Base-by-base conservation (phyloP, 148 eudicot genomes). In the Mesembryanthemum crystallinum region DNA sequence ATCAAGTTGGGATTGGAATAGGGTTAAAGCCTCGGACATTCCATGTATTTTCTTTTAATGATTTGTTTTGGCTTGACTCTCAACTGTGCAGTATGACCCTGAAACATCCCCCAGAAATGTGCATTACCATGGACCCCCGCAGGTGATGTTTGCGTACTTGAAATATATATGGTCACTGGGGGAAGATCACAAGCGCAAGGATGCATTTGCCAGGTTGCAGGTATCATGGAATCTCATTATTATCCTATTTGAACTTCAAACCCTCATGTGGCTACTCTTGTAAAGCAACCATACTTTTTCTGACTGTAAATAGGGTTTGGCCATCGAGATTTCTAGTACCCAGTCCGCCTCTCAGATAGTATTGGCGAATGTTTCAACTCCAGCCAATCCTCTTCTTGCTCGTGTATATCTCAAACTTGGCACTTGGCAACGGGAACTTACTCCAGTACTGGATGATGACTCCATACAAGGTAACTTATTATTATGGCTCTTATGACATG, bases 151-250 rank as follows among this genome's bases (percentile, higher is more conserved):
- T 69, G 98, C 90, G 52, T 96, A 96, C 71, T 82, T 96, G 77
- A 89, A 92, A 77, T 96, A 96, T 82, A 89, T 91, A 58, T 96
- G 97, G 94, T 92, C 99, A 52, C 87, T 96, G 78, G 99, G 99
- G 71, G 99, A 96, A 74, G 98, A 92, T 74, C 89, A 80, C 67
- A 92, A 87, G 88, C 91, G 98, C n/a, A 91, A 85, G 82, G 97
- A 96, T 83, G 98, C 99, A 71, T 91, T 90, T 76, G 65, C 81
- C 58, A 88, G 90, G 81, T 81, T 96, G 79, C 93, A 92, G 98
- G 98, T 89, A 87, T 67, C 17, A 3, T 27, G 59, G 27, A 66
- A 27, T 35, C 71, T 66, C 54, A 14, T 59, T 59, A 27, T 60
- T 25, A 37, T 35, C 7, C 39, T 33, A 51, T 17, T 23, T 80